These are phyloP conservation scores for Akanthomyces dipterigenus DNA, from an alignment of 2,329 filamentous ascomycete genomes.

Conservation along the genomic window DNA sequence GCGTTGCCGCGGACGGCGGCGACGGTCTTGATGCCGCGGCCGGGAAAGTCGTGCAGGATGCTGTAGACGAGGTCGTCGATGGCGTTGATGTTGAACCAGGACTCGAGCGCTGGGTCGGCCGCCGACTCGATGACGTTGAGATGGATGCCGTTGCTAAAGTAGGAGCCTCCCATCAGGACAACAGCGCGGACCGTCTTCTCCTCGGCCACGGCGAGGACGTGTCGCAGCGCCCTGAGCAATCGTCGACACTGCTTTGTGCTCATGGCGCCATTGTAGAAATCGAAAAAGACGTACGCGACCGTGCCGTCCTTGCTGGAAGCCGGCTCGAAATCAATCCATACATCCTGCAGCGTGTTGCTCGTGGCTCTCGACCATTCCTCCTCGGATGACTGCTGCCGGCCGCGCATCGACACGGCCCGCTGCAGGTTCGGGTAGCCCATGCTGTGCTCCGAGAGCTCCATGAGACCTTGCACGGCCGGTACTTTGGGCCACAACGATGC, in stretches of 20 bases:
- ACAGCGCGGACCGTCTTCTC: constrained; percentile 28
- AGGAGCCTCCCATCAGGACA: constrained; percentile 32
- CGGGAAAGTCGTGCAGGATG: constrained; percentile 30
- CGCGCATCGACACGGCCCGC: constrained; percentile 14
- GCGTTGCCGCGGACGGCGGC: constrained; percentile 34
- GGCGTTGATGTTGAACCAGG: constrained; percentile 37
- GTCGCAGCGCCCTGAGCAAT: constrained; percentile 29
- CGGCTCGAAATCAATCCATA: constrained; percentile 30
- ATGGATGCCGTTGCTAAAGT: constrained; percentile 38
- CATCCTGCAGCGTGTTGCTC: constrained; percentile 30
- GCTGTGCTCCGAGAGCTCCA: constrained; percentile 20
- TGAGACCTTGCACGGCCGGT: constrained; percentile 28
- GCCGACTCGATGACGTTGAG: constrained; percentile 37
- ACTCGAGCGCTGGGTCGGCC: constrained; percentile 29
- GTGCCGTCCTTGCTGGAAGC: constrained; percentile 17
- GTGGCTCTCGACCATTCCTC: constrained; percentile 24
- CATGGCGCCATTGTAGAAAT: constrained; percentile 39
- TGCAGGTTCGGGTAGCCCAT: constrained; percentile 21
- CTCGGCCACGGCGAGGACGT: constrained; percentile 21
- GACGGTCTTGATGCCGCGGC: constrained; percentile 28
- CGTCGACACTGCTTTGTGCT: constrained; percentile 31
- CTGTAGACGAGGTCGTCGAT: constrained; percentile 35
- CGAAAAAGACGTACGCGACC: constrained; percentile 33
- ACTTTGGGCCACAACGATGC: constrained; percentile 35
- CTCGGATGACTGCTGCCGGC: constrained; percentile 13